Conservation (phyloP, 495 filamentous ascomycete species). For the Hypoxylon perforatum region DNA sequence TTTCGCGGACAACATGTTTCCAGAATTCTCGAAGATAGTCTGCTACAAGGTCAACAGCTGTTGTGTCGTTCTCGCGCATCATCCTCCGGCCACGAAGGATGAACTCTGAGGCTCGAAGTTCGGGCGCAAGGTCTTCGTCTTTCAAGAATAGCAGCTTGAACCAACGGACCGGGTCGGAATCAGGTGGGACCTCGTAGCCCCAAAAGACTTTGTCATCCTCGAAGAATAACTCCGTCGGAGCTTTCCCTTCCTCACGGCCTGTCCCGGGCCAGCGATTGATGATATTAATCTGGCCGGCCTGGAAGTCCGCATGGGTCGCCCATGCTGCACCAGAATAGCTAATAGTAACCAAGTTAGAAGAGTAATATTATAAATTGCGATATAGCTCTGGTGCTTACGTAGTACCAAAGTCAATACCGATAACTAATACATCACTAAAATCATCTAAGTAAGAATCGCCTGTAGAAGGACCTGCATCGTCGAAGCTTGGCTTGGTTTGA, state of each 20-base stretch:
- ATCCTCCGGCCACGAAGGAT: slow-evolving; percentile 4
- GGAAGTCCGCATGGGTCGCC: slow-evolving; percentile 33
- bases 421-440: slow-evolving; percentile 16
- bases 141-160: slow-evolving; percentile 47
- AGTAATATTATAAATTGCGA: not conserved
- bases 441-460: not conserved
- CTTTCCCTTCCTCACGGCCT: slow-evolving; percentile 33
- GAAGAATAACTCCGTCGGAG: slow-evolving; percentile 35
- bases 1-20: slow-evolving; percentile 30
- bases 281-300: slow-evolving; percentile 27
- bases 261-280: slow-evolving; percentile 37
- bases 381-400: slow-evolving; percentile 21
- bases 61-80: slow-evolving; percentile 9
- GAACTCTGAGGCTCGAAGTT: slow-evolving; percentile 16
- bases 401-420: slow-evolving; percentile 47
- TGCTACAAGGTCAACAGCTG: slow-evolving; percentile 25
- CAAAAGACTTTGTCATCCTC: slow-evolving; percentile 31
- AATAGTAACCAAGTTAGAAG: not conserved
- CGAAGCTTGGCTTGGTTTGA: too few relatives aligned
- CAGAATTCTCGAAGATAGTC: slow-evolving; percentile 37
- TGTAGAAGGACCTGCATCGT: too few relatives aligned
- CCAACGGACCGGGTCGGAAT: slow-evolving; percentile 41
- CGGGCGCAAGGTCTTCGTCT: slow-evolving; percentile 26
- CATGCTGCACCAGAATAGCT: slow-evolving; percentile 45
- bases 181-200: slow-evolving; percentile 38